A percentile compares a stretch with the other conserved stretches of the same genome.
Evolutionary conservation across 75 land plant genomes (phyloP).

Genomic region (Picea sitchensis): DNA sequence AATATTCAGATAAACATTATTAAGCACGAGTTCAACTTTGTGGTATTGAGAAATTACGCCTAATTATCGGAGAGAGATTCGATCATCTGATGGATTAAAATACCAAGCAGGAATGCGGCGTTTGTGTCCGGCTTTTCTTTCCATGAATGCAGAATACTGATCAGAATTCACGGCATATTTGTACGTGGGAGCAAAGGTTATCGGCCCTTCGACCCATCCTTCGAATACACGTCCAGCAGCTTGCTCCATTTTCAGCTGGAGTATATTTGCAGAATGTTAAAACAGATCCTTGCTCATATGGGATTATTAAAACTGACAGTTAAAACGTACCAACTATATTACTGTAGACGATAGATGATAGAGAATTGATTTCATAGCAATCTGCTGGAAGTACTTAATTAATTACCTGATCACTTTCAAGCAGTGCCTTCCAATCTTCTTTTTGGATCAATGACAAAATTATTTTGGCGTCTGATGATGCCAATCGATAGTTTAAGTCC

Average conservation of each 20-base stretch:
- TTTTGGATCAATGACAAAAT: slow-evolving; percentile 24
- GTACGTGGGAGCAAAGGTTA: slow-evolving; percentile 75
- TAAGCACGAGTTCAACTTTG: no score
- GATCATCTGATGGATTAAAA: no score
- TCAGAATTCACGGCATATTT: slow-evolving; percentile 57
- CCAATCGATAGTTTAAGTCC: slow-evolving; percentile 76
- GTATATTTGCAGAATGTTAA: no score
- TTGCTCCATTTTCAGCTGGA: slow-evolving; percentile 56
- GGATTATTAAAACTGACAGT: no score
- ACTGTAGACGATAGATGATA: no score
- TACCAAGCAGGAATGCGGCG: slow-evolving; percentile 84
- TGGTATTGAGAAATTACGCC: no score
- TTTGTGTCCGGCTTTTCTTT: slow-evolving; percentile 39
- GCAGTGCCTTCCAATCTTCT: slow-evolving; percentile 51
- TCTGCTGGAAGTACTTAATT: no score
- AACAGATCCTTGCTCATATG: no score
- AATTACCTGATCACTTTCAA: slow-evolving; percentile 58
- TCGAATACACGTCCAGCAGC: slow-evolving; percentile 51
- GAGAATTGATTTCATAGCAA: no score
- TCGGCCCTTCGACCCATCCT: slow-evolving; percentile 73
- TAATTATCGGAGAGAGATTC: no score
- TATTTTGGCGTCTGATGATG: slow-evolving; percentile 46
- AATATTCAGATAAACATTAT: no score
- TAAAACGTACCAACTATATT: no score
- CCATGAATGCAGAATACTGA: slow-evolving; percentile 29